Evolutionary conservation across 1,139 yeast genomes (phyloP).

Genomic region (Yamadazyma jaroonii): DNA sequence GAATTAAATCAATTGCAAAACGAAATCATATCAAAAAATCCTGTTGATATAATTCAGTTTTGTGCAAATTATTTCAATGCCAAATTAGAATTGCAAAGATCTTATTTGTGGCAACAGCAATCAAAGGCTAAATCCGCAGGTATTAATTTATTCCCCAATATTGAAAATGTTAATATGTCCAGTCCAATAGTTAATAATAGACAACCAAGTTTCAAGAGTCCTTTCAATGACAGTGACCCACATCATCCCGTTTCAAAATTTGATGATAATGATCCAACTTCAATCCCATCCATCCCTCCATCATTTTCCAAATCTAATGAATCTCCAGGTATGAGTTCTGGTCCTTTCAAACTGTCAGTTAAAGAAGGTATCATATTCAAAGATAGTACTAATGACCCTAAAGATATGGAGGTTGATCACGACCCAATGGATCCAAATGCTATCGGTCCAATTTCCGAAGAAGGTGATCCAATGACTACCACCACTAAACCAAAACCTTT

Average conservation of each 20-base stretch:
- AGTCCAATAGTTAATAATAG: constrained; percentile 29
- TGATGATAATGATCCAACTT: constrained; percentile 26
- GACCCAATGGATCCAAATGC: constrained; percentile 12
- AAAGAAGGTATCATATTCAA: not conserved
- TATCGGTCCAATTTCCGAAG: constrained; percentile 9
- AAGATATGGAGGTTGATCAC: constrained; percentile 4
- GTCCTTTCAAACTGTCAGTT: constrained; percentile 4
- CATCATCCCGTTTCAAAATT: constrained; percentile 49
- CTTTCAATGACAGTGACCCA: constrained; percentile 64
- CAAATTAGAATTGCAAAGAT: constrained; percentile 60
- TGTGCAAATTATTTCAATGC: constrained; percentile 69
- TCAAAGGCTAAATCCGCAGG: constrained; percentile 53
- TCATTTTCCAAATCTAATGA: constrained; percentile 11
- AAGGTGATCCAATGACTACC: constrained; percentile 10
- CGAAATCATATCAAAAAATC: constrained; percentile 61
- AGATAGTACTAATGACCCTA: not conserved
- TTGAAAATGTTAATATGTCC: constrained; percentile 25
- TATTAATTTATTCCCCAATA: constrained; percentile 47
- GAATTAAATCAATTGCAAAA: constrained; percentile 64
- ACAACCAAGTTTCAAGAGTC: constrained; percentile 58
- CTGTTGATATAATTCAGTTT: constrained; percentile 68
- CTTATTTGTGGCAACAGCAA: constrained; percentile 52
- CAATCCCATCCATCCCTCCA: constrained; percentile 15
- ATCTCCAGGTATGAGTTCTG: constrained; percentile 10
- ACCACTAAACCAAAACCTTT: constrained; percentile 17